Evolutionary conservation across 495 filamentous ascomycete species (phyloP), one percentile per base, ranked within the genome.

Genomic region (Xanthoparmelia taractica): DNA sequence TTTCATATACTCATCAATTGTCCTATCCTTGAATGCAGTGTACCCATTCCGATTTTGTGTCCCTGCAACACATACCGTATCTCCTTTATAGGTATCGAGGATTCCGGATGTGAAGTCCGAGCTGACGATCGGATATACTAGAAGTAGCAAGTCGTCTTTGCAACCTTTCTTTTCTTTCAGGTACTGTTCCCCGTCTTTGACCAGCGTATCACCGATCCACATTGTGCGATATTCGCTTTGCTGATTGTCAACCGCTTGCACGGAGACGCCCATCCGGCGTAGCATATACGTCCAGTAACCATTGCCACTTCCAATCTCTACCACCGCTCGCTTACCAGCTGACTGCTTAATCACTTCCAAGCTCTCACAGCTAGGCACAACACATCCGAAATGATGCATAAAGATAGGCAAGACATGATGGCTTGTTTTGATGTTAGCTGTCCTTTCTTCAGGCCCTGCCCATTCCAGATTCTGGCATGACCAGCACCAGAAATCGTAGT

Each of bases 351-450:
- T 76, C 13, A 83, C 67, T 34, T 67, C 64, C 25, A 88, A 72
- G 1, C 76, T 74, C 59, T 85, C 80, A 73, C 83, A 81, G 25
- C 74, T 76, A 2, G 85, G 85, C 17, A 79, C 77, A 10, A 79
- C 78, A 74, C 85, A 87, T 41, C 82, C 82, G 71, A 87, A 86
- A 70, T 87, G 84, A 72, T 87, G 84, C 77, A 85, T 86, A 31
- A 86, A 70, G n/a, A 87, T 69, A 10, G 84, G 83, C 2, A 86
- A 75, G 4, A 85, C 71, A 65, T 81, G 82, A 66, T 87, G 84
- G 33, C 75, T 73, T 27, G 68, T 73, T 37, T 73, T 74, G 5
- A 77, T 68, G 31, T 69, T 64, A 2, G 43, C 65, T n/a, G 74
- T 77, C n/a, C 65, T 60, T 0, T 66, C 47, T 64, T 69, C 64